phyloP scores from a whole-genome alignment of 2,329 filamentous ascomycete genomes.

The Paramyrothecium sp. region DNA sequence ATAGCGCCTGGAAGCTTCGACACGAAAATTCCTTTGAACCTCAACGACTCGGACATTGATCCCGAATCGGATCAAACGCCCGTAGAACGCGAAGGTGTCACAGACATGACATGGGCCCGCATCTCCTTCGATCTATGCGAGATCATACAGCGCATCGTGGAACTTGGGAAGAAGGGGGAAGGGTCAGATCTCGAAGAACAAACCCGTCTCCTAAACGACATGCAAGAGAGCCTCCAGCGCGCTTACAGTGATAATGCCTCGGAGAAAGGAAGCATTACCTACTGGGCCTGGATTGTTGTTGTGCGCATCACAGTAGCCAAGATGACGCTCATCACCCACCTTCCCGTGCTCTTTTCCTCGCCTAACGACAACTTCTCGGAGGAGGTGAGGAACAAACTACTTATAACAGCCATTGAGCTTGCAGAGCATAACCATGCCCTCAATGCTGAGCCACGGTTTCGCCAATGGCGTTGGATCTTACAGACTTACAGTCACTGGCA shows the following conservation, averaged over 20 bases:
- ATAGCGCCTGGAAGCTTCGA: constrained; percentile 47
- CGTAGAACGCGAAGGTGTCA: constrained; percentile 45
- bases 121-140: constrained; percentile 34
- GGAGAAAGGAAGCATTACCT: constrained; percentile 25
- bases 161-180: constrained; percentile 22
- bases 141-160: constrained; percentile 36
- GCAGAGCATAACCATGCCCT: constrained; percentile 55
- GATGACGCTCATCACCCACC: constrained; percentile 53
- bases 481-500: constrained; percentile 61
- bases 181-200: constrained; percentile 36
- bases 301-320: constrained; percentile 51
- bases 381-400: constrained; percentile 40
- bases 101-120: constrained; percentile 47
- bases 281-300: constrained; percentile 34
- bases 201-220: constrained; percentile 38
- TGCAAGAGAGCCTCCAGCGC: constrained; percentile 40
- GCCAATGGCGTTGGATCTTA: constrained; percentile 58
- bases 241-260: constrained; percentile 39
- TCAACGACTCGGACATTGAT: constrained; percentile 53
- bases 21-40: constrained; percentile 53
- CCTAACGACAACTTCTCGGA: constrained; percentile 32
- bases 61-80: constrained; percentile 48
- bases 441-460: constrained; percentile 46
- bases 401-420: constrained; percentile 51
- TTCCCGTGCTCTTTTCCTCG: constrained; percentile 46